phyloP scores from a whole-genome alignment of 2,329 filamentous ascomycete species.

The Fusarium multiceps region DNA sequence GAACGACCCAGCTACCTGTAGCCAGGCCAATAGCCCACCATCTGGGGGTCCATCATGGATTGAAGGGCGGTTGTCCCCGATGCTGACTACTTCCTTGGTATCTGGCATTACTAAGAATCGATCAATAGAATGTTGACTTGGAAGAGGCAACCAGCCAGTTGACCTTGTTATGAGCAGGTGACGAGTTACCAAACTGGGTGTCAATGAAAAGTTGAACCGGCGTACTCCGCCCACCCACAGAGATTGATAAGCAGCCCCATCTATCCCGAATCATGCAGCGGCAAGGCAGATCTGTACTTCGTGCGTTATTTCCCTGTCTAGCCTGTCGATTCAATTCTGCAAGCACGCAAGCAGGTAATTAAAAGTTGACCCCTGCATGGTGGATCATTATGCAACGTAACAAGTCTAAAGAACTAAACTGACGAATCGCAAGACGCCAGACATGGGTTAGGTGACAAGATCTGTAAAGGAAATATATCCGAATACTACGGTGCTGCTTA shows the following conservation, averaged over 20 bases:
- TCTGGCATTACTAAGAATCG: not conserved
- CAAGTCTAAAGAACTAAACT: not conserved
- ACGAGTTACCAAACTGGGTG: not conserved
- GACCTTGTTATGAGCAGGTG: not conserved
- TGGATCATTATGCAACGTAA: not conserved
- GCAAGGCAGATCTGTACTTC: not conserved
- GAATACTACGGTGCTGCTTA: not conserved
- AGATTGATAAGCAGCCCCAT: not conserved
- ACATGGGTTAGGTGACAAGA: not conserved
- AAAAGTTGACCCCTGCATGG: not conserved
- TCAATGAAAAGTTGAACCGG: accelerated
- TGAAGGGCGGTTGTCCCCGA: not conserved
- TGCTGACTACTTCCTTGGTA: not conserved
- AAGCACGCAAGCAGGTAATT: not conserved
- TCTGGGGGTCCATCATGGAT: constrained; percentile 17
- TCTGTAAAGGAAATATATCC: not conserved
- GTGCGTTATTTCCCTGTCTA: not conserved
- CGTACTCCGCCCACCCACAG: not conserved
- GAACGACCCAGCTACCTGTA: constrained; percentile 39
- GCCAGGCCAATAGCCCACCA: constrained; percentile 36
- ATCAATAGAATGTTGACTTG: accelerated
- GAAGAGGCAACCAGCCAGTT: accelerated
- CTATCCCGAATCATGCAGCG: not conserved
- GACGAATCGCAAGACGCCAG: accelerated
- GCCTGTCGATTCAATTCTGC: not conserved